These are phyloP conservation scores for Carallia pectinifolia DNA, from an alignment of 345 rosid genomes.

Conservation along the genomic window DNA sequence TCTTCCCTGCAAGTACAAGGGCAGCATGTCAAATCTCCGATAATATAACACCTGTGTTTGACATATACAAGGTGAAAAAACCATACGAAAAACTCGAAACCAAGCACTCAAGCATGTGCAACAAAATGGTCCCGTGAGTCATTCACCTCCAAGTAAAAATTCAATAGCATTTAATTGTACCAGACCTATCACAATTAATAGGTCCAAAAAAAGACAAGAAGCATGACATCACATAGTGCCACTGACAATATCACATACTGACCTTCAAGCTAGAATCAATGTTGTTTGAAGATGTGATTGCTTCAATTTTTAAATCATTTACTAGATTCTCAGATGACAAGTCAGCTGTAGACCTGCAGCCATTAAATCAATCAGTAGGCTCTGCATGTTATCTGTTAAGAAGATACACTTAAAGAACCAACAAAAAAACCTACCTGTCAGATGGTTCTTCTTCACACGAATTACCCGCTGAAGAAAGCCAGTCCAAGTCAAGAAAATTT, in stretches of 20 bases:
- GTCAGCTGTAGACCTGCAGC: slow-evolving; percentile 58
- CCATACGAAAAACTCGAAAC: too few species aligned
- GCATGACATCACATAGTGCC: background rate
- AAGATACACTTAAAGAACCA: background rate
- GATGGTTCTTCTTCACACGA: slow-evolving; percentile 70
- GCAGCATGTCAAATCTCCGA: background rate
- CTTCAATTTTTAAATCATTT: slow-evolving; percentile 37
- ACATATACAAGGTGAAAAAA: background rate
- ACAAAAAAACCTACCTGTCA: slow-evolving; percentile 49
- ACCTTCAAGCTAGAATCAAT: slow-evolving; percentile 53
- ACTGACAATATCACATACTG: slow-evolving; percentile 7
- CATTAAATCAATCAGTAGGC: background rate
- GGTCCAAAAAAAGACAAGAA: background rate
- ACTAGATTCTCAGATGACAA: slow-evolving; percentile 51
- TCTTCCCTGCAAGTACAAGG: slow-evolving; percentile 38
- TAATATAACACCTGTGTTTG: background rate
- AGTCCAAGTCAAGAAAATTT: slow-evolving; percentile 69
- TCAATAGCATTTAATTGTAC: too few species aligned
- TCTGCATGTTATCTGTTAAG: background rate
- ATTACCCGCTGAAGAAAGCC: slow-evolving; percentile 92
- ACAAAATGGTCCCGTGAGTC: too few species aligned
- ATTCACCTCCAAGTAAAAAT: too few species aligned
- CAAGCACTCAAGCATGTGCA: too few species aligned
- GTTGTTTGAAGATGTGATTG: slow-evolving; percentile 42
- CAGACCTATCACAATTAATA: too few species aligned